Evolutionary conservation across 148 eudicot species (phyloP), one percentile per base, ranked within the genome.

Genomic region (Persicaria tinctoria): DNA sequence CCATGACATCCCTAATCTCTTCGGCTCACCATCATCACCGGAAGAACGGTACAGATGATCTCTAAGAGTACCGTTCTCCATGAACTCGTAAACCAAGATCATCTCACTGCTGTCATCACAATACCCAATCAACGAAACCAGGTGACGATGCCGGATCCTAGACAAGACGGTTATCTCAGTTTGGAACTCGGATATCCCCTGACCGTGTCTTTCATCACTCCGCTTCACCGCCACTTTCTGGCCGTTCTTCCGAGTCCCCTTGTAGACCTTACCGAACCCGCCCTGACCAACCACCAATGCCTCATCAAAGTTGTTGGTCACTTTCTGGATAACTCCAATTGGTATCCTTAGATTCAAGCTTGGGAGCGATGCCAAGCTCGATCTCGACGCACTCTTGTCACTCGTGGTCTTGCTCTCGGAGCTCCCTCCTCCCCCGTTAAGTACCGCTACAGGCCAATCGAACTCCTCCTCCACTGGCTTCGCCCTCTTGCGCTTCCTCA

Each of bases 211-310:
- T 8, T 82, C 68, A 41, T 82, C 78, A 51, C 87, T 83, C 68
- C 91, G 70, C 75, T 86, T 88, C 2, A 88, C 85, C 51, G 89
- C 91, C 16, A 84, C 86, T 77, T 80, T 84, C 7, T 12, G 2
- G 8, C 85, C 87, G 32, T 70, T 66, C 27, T 16, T 68, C 10
- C 85, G 57, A 10, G 76, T 78, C 13, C 85, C 88, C 54, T 76
- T 80, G 53, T 87, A 87, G 1, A 87, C 90, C 81, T 83, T 83
- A 8, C 90, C 90, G 66, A 87, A 87, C 12, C 91, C 88, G 0
- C 91, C 91, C 57, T 78, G 83, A 27, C 91, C 91, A 27, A 87
- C 80, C 62, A 83, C 75, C 64, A 80, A 63, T 0, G 11, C 74
- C 3, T 70, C 41, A 71, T 84, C 80, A 64, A 87, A 87, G 46